Evolutionary conservation across 495 filamentous ascomycete species (phyloP).

Genomic region (Tuber umbilicatum): DNA sequence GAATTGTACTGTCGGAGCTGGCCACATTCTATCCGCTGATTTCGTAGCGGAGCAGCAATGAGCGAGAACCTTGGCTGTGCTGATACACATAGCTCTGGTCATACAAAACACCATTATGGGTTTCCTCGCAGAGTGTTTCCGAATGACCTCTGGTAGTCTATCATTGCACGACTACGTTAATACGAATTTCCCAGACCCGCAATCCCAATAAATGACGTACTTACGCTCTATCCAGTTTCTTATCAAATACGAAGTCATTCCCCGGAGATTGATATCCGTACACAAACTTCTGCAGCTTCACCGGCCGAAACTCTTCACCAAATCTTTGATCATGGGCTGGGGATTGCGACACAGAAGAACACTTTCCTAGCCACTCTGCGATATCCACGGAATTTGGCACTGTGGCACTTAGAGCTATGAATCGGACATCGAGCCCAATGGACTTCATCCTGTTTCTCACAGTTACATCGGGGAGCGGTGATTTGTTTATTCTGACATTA

Average conservation of each 20-base stretch:
- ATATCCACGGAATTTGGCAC: slow-evolving; percentile 90
- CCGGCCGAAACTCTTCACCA: slow-evolving; percentile 84
- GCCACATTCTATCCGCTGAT: slow-evolving; percentile 60
- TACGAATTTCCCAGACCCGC: not conserved
- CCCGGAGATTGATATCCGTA: slow-evolving; percentile 60
- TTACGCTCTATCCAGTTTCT: slow-evolving; percentile 63
- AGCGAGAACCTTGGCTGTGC: slow-evolving; percentile 67
- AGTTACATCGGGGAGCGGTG: not conserved
- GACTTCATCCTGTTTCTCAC: slow-evolving; percentile 69
- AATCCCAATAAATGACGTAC: slow-evolving; percentile 19
- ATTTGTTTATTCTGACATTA: slow-evolving; percentile 5
- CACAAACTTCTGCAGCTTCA: slow-evolving; percentile 78
- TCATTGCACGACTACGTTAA: not conserved
- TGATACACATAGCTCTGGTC: slow-evolving; percentile 68
- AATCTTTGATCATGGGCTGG: slow-evolving; percentile 74
- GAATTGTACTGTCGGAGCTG: slow-evolving; percentile 52
- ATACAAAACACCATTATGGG: slow-evolving; percentile 92
- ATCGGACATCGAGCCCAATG: slow-evolving; percentile 76
- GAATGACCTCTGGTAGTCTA: slow-evolving; percentile 66
- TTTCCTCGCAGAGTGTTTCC: slow-evolving; percentile 67
- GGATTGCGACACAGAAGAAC: slow-evolving; percentile 57
- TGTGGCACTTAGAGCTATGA: slow-evolving; percentile 87
- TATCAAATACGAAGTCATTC: slow-evolving; percentile 89
- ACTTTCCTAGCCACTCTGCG: slow-evolving; percentile 81
- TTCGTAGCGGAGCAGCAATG: slow-evolving; percentile 57